Base-by-base conservation (phyloP, 2,329 filamentous ascomycete genomes). In the Nakataea oryzae region DNA sequence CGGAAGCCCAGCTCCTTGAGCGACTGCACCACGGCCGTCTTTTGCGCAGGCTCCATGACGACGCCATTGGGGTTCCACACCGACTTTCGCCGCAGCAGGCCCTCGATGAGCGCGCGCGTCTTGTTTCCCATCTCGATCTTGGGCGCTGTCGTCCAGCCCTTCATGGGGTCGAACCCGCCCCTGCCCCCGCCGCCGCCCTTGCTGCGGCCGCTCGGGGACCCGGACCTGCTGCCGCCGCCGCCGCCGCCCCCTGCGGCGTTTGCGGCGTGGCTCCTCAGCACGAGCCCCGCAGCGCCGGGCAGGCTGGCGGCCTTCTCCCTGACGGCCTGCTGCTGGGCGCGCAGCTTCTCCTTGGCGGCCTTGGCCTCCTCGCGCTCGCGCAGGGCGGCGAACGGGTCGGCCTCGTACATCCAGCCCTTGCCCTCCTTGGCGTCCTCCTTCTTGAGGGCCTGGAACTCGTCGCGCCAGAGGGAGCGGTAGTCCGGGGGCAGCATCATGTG, bases 401-500 rank as follows among this genome's bases (percentile, higher is more conserved):
- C 91, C 68, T 96, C 93, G 73, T 97, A 99, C 84, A 96, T 87
- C 89, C 93, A 97, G 0, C 79, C 88, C 65, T 85, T 85, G n/a
- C 83, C 92, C 55, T 90, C 87, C 70, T 87, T 89, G 59, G 91
- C 79, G 69, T 97, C 93, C 67, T 86, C 83, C 66, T 85, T 85
- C 75, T 97, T 97, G 65, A 97, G 77, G 4, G 86, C 83, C 65
- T 89, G 84, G 67, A 99, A 96, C 63, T 93, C 87, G 24, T 57
- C 60, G 72, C 96, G 96, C 95, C 95, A 99, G 55, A 97, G 78
- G 66, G 90, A 85, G 70, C 88, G 89, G 75, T 97, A 96, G 63
- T 89, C 90, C 0, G 95, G 95, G 28, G 95, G 95, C 66, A 99
- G 81, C 77, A 93, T 93, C 79, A 92, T 96, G 71, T 96, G 91